A percentile compares a stretch with the other conserved stretches of the same genome.
Evolutionary conservation across 2,329 filamentous ascomycete genomes (phyloP).

Genomic region (Cladorrhinum sp.): DNA sequence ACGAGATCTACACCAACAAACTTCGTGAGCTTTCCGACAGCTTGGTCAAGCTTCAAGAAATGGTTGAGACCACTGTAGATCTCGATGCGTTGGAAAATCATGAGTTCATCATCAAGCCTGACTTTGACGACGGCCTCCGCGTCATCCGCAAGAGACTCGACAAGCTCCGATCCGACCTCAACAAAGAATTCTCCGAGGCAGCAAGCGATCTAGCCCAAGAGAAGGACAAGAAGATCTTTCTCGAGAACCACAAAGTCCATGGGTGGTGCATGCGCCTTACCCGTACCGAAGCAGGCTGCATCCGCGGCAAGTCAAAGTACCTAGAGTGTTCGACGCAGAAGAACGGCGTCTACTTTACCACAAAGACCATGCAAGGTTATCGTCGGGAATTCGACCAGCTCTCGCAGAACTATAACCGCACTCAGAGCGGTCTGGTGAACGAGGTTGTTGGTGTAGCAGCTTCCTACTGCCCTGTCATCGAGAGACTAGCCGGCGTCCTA

Average conservation of each 20-base stretch:
- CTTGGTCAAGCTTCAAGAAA: conserved; percentile 84
- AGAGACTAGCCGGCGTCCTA: conserved; percentile 81
- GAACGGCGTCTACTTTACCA: conserved; percentile 98
- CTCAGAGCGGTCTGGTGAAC: conserved; percentile 82
- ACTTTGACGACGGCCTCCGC: conserved; percentile 86
- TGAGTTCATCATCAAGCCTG: conserved; percentile 98
- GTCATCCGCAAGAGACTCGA: conserved; percentile 92
- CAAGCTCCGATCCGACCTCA: conserved; percentile 76
- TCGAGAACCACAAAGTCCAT: conserved; percentile 93
- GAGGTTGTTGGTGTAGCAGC: conserved; percentile 92
- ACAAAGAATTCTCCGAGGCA: conserved; percentile 72
- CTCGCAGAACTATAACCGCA: conserved; percentile 91
- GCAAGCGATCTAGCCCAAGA: conserved; percentile 84
- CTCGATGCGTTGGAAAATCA: conserved; percentile 93
- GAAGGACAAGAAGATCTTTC: conserved; percentile 95
- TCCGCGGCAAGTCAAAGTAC: conserved; percentile 85
- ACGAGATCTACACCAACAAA: conserved; percentile 82
- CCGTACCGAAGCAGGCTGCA: conserved; percentile 84
- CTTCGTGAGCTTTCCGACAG: conserved; percentile 73
- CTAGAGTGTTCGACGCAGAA: conserved; percentile 97
- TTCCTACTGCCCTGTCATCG: conserved; percentile 90
- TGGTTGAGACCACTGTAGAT: conserved; percentile 98
- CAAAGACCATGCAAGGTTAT: conserved; percentile 71
- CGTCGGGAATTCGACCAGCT: conserved; percentile 92
- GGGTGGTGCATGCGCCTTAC: conserved; percentile 97